Evolutionary conservation across 163 green algal genomes (phyloP).

Genomic region (Prototheca cutis): DNA sequence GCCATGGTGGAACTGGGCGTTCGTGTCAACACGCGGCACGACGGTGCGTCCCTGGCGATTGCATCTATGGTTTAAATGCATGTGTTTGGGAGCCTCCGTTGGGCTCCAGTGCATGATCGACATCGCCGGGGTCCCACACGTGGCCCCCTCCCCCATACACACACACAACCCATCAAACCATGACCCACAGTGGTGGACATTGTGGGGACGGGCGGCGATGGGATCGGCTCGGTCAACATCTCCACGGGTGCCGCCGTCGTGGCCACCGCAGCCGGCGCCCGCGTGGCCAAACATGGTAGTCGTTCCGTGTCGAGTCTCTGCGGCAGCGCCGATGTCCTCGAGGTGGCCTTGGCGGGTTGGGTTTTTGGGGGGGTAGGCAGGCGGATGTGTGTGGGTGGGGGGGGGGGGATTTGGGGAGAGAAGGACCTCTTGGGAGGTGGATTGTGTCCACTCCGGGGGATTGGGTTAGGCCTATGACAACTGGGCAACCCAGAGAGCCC

Average conservation of each 20-base stretch:
- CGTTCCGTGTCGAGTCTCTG: slow-evolving; percentile 88
- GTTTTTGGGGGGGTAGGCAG: too few relatives aligned
- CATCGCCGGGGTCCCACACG: too few relatives aligned
- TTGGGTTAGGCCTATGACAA: too few relatives aligned
- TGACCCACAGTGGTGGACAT: slow-evolving; percentile 88
- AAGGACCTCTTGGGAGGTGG: too few relatives aligned
- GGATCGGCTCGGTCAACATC: slow-evolving; percentile 98
- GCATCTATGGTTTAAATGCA: neutral
- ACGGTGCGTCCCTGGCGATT: neutral
- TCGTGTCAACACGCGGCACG: slow-evolving; percentile 38
- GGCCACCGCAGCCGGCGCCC: slow-evolving; percentile 85
- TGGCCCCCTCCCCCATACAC: too few relatives aligned
- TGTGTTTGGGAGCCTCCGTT: neutral
- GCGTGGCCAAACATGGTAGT: slow-evolving; percentile 94
- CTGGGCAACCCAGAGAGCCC: too few relatives aligned
- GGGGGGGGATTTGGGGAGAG: too few relatives aligned
- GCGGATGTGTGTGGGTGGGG: neutral
- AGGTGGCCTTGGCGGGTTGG: slow-evolving; percentile 51
- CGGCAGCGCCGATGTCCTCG: slow-evolving; percentile 88
- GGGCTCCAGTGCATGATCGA: too few relatives aligned
- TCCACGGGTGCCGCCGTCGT: slow-evolving; percentile 91
- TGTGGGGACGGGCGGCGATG: slow-evolving; percentile 94
- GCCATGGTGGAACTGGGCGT: slow-evolving; percentile 64
- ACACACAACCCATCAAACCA: neutral
- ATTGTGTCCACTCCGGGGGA: too few relatives aligned